Evolutionary conservation across 352 stramenopile species (phyloP).

Genomic region (Nannochloropsis limnetica): DNA sequence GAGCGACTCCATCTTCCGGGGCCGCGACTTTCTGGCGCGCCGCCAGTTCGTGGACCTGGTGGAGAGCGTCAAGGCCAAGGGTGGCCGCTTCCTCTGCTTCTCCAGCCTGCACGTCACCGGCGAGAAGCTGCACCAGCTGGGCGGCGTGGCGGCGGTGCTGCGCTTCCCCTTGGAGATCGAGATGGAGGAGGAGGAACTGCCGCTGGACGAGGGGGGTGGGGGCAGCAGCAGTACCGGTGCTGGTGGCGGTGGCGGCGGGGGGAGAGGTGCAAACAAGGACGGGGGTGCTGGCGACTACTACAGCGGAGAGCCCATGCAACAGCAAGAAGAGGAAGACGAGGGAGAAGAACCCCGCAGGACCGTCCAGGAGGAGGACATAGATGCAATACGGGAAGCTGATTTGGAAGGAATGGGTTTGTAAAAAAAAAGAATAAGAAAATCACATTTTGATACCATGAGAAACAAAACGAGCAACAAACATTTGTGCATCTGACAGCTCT

Average conservation of each 20-base stretch:
- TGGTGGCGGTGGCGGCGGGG: neutral
- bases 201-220: neutral
- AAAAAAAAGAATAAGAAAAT: neutral
- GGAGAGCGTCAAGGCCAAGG: conserved; percentile 73
- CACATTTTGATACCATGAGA: neutral
- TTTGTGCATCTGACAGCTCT: neutral
- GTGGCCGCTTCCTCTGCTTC: conserved; percentile 72
- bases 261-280: neutral
- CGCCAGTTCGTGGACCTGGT: conserved; percentile 79
- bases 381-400: neutral
- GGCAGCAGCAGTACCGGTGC: neutral
- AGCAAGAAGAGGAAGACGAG: neutral
- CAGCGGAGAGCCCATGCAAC: neutral
- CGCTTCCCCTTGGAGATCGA: conserved; percentile 79
- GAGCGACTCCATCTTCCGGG: conserved; percentile 70
- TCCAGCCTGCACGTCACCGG: conserved; percentile 77
- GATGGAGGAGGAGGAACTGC: conserved; percentile 63
- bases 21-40: conserved; percentile 67
- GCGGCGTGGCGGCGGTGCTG: conserved; percentile 72
- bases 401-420: neutral
- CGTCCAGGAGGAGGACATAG: neutral
- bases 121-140: conserved; percentile 76
- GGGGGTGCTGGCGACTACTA: neutral
- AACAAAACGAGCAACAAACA: neutral
- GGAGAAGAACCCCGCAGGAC: neutral